Base-by-base conservation (phyloP, 768 basidiomycete genomes). In the Austroboletus eburneus region DNA sequence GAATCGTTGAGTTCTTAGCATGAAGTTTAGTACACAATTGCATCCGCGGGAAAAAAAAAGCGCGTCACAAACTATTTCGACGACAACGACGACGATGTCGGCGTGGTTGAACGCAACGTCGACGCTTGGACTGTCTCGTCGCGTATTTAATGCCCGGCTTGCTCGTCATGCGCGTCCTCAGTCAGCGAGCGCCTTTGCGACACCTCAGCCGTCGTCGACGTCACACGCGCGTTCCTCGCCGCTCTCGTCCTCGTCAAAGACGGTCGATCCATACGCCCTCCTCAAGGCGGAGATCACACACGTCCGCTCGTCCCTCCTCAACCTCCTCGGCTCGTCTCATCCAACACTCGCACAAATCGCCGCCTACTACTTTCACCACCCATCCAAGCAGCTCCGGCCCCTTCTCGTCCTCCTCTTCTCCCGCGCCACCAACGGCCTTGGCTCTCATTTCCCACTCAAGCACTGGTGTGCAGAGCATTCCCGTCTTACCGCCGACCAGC, bases 351-450 rank as follows among this genome's bases (percentile, higher is more conserved):
- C 85, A 49, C 83, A 88, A 42, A 83, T 96, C 44, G 93, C 95
- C 3, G 80, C 89, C 54, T 93, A 90, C 69, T 97, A 96, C 71
- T 97, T 97, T 64, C 69, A 85, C 40, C 82, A 88, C 48, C 85
- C 86, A 13, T 89, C 91, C 10, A 93, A 93, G 61, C 93, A 97
- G 61, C 73, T 98, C 22, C 80, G 96, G 6, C 92, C 96, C 3
- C 70, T 93, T 43, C 72, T 97, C 29, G 89, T 97, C 14, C 77
- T 99, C 18, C 78, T 99, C 27, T 88, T 96, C 67, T 74, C 89
- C 16, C 85, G 87, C 47, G 96, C 94, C 8, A 96, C 93, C 21
- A 98, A 98, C 62, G 95, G 95, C 2, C 71, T 95, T 25, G 88
- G 89, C 4, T 61, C 69, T 3, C 65, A 72, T 34, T 95, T 84